These are phyloP conservation scores for Dendrostoma leiphaemia DNA, from an alignment of 2,329 filamentous ascomycete species.

Conservation along the genomic window DNA sequence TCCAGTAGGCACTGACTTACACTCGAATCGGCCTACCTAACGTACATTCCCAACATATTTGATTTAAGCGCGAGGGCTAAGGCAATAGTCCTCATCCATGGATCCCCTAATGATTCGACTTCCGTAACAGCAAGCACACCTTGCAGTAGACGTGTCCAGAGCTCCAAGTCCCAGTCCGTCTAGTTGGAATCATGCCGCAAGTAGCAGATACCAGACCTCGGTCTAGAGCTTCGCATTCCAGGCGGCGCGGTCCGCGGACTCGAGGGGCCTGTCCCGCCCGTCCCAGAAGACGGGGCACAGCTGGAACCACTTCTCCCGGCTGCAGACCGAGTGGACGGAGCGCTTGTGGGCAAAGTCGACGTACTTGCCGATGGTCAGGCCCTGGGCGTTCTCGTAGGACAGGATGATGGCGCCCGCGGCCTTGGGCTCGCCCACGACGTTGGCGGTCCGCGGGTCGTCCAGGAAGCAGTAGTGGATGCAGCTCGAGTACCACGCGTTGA, in stretches of 20 bases:
- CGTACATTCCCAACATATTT: too few relatives aligned
- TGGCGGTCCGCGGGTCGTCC: conserved; percentile 54
- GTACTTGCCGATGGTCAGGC: conserved; percentile 31
- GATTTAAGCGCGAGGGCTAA: too few relatives aligned
- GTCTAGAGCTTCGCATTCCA: conserved; percentile 44
- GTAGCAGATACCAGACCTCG: too few relatives aligned
- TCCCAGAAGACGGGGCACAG: conserved; percentile 49
- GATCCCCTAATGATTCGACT: too few relatives aligned
- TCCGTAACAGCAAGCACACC: too few relatives aligned
- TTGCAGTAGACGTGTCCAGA: too few relatives aligned
- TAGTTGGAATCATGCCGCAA: too few relatives aligned
- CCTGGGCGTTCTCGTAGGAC: conserved; percentile 29
- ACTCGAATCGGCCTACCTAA: too few relatives aligned
- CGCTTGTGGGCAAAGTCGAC: conserved; percentile 38
- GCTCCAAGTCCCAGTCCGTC: too few relatives aligned
- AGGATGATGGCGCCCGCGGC: conserved; percentile 21
- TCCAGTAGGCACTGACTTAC: too few relatives aligned
- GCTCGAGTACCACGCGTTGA: conserved; percentile 56
- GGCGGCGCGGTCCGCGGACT: conserved; percentile 41
- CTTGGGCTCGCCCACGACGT: conserved; percentile 40
- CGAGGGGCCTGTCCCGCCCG: conserved; percentile 39
- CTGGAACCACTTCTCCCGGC: conserved; percentile 39
- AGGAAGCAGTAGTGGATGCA: conserved; percentile 60
- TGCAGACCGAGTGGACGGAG: conserved; percentile 33
- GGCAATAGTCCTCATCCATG: too few relatives aligned